A percentile compares a stretch with the other conserved stretches of the same genome.
Conservation (phyloP, 139 green algal genomes). For the Medakamo hakoo region DNA sequence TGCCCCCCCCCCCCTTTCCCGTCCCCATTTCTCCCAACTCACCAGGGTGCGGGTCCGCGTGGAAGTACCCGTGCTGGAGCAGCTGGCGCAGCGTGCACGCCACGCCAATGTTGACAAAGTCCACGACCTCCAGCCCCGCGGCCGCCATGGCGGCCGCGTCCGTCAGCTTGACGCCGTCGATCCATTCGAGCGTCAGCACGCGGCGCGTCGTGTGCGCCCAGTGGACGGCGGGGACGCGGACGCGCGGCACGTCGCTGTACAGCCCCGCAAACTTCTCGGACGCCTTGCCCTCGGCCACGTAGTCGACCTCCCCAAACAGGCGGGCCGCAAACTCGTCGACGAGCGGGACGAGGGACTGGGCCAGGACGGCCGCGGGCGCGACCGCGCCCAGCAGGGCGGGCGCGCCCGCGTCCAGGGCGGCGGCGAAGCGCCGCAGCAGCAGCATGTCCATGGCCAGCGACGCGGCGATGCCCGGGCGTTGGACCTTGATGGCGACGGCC, state of each 20-base stretch:
- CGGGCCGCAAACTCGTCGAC: conserved; percentile 90
- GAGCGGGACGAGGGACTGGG: conserved; percentile 68
- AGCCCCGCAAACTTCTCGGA: conserved; percentile 68
- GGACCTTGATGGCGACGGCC: conserved; percentile 88
- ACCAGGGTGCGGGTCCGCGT: conserved; percentile 58
- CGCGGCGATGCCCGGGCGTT: conserved; percentile 81
- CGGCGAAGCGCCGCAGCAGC: conserved; percentile 66
- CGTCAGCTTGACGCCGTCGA: conserved; percentile 90
- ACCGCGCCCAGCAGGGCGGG: conserved; percentile 1
- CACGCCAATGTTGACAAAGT: conserved; percentile 89
- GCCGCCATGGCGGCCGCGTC: conserved; percentile 42
- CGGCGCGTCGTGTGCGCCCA: conserved; percentile 38
- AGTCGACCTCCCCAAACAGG: conserved; percentile 94
- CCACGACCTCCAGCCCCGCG: conserved; percentile 60
- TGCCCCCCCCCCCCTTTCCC: too few relatives aligned
- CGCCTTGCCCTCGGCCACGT: conserved; percentile 73
- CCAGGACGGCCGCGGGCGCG: conserved; percentile 9
- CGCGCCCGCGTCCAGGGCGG: conserved; percentile 38
- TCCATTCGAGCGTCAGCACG: conserved; percentile 95
- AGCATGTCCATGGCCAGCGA: conserved; percentile 79
- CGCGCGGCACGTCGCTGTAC: conserved; percentile 47
- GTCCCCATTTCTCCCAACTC: neutral
- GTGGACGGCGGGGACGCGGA: conserved; percentile 60
- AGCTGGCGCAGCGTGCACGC: conserved; percentile 86
- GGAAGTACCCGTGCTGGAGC: conserved; percentile 68